Percentiles rank a stretch among this genome's conserved stretches.
These are phyloP conservation scores for Spathaspora passalidarum DNA, from an alignment of 805 yeast species.

Conservation along the genomic window DNA sequence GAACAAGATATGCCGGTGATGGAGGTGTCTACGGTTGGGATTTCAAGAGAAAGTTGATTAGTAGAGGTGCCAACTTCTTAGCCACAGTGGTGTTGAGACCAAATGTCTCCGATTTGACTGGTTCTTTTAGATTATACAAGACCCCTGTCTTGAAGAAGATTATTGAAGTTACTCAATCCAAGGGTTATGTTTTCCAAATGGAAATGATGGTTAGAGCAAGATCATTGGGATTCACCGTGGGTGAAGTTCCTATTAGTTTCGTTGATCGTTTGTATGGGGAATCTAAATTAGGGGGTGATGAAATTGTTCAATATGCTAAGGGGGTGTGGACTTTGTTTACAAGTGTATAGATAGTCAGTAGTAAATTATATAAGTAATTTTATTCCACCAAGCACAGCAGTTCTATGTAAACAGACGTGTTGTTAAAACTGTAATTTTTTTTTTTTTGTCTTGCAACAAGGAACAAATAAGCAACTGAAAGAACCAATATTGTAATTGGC, in stretches of 20 bases:
- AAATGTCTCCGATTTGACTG: constrained; percentile 70
- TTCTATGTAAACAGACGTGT: no score
- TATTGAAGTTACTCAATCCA: constrained; percentile 64
- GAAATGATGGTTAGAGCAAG: constrained; percentile 85
- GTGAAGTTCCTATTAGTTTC: constrained; percentile 75
- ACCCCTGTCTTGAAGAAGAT: constrained; percentile 64
- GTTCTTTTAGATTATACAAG: constrained; percentile 73
- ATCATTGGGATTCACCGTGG: constrained; percentile 67
- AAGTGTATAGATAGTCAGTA: constrained; percentile 36
- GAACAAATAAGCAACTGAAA: no score
- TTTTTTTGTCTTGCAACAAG: neutral
- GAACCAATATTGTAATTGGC: neutral
- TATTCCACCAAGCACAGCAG: neutral
- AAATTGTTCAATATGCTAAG: constrained; percentile 71
- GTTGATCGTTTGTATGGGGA: constrained; percentile 81
- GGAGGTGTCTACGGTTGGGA: constrained; percentile 89
- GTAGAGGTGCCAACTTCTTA: constrained; percentile 77
- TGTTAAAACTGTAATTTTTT: no score
- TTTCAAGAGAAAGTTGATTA: constrained; percentile 70
- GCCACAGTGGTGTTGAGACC: constrained; percentile 73
- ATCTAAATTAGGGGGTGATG: constrained; percentile 76
- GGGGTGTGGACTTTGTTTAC: constrained; percentile 73
- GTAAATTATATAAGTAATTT: neutral
- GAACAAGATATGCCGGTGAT: constrained; percentile 73
- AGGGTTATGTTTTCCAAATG: constrained; percentile 85